These are phyloP conservation scores for Rhodotorula sphaerocarpa DNA, from an alignment of 768 basidiomycete species.

Conservation along the genomic window DNA sequence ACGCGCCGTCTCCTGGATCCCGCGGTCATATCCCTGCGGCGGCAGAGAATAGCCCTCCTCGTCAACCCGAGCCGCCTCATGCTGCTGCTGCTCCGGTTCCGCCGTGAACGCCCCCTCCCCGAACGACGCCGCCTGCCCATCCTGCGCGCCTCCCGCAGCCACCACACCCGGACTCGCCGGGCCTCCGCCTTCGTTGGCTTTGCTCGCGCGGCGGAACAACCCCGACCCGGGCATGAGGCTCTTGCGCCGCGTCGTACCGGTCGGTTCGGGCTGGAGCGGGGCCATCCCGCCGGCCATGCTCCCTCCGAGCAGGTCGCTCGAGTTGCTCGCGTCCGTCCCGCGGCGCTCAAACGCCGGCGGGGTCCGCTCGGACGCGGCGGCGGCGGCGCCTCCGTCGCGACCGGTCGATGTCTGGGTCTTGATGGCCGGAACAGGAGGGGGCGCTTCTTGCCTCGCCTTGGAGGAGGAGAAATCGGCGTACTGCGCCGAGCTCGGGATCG, in stretches of 20 bases:
- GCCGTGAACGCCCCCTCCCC: background rate
- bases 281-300: background rate
- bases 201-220: conserved; percentile 16
- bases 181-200: background rate
- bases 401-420: too few species aligned
- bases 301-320: conserved; percentile 12
- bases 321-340: background rate
- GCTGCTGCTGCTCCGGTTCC: background rate
- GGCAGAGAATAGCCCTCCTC: conserved; percentile 46
- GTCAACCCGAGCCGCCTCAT: conserved; percentile 39
- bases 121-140: background rate
- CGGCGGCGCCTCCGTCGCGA: background rate
- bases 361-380: background rate
- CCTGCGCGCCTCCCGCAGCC: background rate
- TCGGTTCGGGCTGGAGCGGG: conserved; percentile 10
- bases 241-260: conserved; percentile 5
- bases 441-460: background rate
- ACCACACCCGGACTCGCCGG: background rate
- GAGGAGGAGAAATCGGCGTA: conserved; percentile 17
- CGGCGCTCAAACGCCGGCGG: conserved; percentile 1
- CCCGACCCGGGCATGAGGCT: conserved; percentile 19
- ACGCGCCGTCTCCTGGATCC: conserved; percentile 39
- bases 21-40: conserved; percentile 44
- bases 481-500: conserved; percentile 24
- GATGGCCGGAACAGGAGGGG: conserved; percentile 1